A percentile compares a stretch with the other conserved stretches of the same genome.
phyloP scores from a whole-genome alignment of 148 eudicot species.

The Spergularia marina region DNA sequence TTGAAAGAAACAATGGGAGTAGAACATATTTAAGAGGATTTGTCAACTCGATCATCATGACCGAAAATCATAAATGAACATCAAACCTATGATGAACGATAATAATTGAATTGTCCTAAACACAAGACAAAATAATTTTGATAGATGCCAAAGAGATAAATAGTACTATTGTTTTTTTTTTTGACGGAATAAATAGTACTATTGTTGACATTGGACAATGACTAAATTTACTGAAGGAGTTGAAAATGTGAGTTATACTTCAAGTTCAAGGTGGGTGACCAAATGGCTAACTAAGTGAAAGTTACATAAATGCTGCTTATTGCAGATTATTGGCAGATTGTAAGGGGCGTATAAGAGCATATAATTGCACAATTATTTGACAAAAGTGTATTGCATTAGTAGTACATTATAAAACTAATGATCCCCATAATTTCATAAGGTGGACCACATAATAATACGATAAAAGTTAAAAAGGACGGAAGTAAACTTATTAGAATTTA shows the following conservation, averaged over 20 bases:
- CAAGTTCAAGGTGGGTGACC: conserved; percentile 36
- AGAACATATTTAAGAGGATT: no score
- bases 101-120: no score
- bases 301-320: conserved; percentile 16
- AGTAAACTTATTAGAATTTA: conserved; percentile 26
- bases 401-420: background rate
- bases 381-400: background rate
- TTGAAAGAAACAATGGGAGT: no score
- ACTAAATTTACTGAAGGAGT: conserved; percentile 2
- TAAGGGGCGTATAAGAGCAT: conserved; percentile 12
- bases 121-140: no score
- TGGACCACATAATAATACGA: conserved; percentile 10
- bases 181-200: conserved; percentile 11
- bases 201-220: conserved; percentile 4
- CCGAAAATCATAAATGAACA: no score
- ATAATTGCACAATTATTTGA: conserved; percentile 16
- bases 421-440: background rate
- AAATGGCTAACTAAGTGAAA: conserved; percentile 33
- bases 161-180: background rate
- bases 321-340: conserved; percentile 19
- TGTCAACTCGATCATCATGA: no score
- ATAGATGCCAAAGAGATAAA: background rate
- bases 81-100: no score
- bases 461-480: conserved; percentile 13
- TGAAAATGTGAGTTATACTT: conserved; percentile 14